phyloP scores from a whole-genome alignment of 2,329 filamentous ascomycete genomes.

The Trichoderma guizhouense region DNA sequence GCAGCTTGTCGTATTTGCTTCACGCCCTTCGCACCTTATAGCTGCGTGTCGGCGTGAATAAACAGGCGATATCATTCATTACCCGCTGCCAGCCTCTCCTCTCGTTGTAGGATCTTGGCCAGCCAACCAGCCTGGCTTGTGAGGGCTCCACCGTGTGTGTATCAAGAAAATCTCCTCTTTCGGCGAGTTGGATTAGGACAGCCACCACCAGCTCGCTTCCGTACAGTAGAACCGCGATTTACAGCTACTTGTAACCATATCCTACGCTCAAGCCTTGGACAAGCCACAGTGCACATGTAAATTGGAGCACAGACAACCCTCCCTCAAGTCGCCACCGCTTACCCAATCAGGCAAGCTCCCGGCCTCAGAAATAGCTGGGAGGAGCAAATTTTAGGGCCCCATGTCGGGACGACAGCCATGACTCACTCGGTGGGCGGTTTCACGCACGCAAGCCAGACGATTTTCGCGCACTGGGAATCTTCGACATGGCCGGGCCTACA shows the following conservation, averaged over 20 bases:
- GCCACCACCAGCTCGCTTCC: background rate
- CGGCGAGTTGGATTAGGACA: background rate
- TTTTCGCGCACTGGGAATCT: background rate
- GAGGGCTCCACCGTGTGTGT: background rate
- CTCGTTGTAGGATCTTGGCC: background rate
- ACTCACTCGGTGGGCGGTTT: slow-evolving; percentile 26
- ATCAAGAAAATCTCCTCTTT: background rate
- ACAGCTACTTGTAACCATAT: background rate
- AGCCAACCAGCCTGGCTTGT: background rate
- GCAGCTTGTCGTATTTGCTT: background rate
- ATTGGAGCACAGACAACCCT: background rate
- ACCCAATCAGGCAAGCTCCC: slow-evolving; percentile 26
- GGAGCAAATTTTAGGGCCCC: slow-evolving; percentile 9
- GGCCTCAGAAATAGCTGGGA: slow-evolving; percentile 20
- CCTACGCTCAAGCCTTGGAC: background rate
- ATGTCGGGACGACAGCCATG: slow-evolving; percentile 21
- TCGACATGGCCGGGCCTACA: background rate
- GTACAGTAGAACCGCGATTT: background rate
- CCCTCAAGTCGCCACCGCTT: slow-evolving; percentile 22
- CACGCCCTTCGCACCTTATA: background rate
- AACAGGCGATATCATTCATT: background rate
- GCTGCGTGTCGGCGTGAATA: background rate
- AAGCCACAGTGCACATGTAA: background rate
- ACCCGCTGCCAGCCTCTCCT: background rate
- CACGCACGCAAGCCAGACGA: background rate